Base-by-base conservation (phyloP, 345 rosid species). In the Erysimum cheiranthoides region DNA sequence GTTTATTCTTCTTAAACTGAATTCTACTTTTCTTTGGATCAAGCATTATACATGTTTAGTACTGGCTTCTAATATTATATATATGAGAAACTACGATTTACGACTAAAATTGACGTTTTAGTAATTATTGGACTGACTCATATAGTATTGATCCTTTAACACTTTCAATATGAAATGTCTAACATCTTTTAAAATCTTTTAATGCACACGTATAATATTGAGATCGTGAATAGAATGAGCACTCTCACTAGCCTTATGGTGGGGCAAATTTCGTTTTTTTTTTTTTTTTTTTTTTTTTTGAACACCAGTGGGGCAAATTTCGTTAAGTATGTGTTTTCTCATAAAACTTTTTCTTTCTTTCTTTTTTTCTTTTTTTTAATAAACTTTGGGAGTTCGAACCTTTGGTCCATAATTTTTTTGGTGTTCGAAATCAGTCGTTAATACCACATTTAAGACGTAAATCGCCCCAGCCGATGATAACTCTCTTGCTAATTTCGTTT, bases 171-270 rank as follows among this genome's bases (percentile, higher is more conserved):
- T 11, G 6, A 21, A 35, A 3, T 6, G 34, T 61, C 47, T 38
- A 38, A 60, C 13, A 5, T 10, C 4, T 62, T 50, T n/a, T 27
- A 25, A 25, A 36, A 11, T 25, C 8, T 47, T 46, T 10, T 14
- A 61, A 31, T 36, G 38, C 6, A 49, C 46, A 51, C 28, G 14
- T 54, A 31, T 11, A 30, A 3, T 32, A 42, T 34, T 16, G 66
- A 12, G 59, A 43, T 50, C 16, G 28, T 66, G 78, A 58, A 36
- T 17, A 49, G 28, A 75, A 30, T 75, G 57, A 68, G 35, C 25
- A 66, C 58, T 43, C 68, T 49, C 32, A 66, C 60, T 60, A 68
- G 56, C 46, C 13, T 75, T 12, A 68, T 69, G 46, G 69, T 68
- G 68, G 57, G 38, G 38, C 14, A 59, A 59, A 36, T 59, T n/a